Base-by-base conservation (phyloP, 2,329 filamentous ascomycete genomes). In the Balansia obtecta region DNA sequence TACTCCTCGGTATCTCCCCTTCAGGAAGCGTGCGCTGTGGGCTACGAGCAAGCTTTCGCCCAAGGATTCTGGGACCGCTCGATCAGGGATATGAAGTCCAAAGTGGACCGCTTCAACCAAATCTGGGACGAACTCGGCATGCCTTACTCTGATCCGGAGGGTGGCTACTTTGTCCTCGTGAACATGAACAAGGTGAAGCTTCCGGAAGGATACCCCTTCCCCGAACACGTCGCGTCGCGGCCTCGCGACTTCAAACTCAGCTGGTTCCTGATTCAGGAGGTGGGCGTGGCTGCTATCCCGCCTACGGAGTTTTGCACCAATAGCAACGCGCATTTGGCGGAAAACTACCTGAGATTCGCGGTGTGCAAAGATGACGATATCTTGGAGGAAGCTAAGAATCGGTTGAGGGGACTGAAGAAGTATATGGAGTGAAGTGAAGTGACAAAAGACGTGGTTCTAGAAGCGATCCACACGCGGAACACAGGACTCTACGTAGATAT, bases 291-390 rank as follows among this genome's bases (percentile, higher is more conserved):
- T 2, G 90, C 91, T 9, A 96, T 98, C 55, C 93, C 93, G 16
- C 93, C 93, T 0, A 95, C 90, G 0, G 93, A 98, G 68, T 98
- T 98, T 68, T 97, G 96, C 66, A 96, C 91, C 0, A 83, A 88
- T 16, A 71, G 68, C 42, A 95, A 95, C 62, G 81, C 86, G 30
- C 81, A 86, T 60, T 80, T 96, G 58, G 93, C 87, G 0, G 87
- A 96, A 72, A 85, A 97, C 60, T 98, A 94, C 71, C 76, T 98
- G 61, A 77, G 93, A 22, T 97, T 97, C 64, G 93, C 93, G 0
- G 89, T 98, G 1, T 98, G 93, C 73, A 98, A 98, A 74, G 80
- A 91, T 34, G 89, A 98, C 62, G 80, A 87, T 42, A 81, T 97
- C 38, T 68, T 93, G 20, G 86, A 90, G 65, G 77, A 77, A 50